Evolutionary conservation across 805 yeast species (phyloP), one percentile per base, ranked within the genome.

Genomic region (Yamadazyma olivae): DNA sequence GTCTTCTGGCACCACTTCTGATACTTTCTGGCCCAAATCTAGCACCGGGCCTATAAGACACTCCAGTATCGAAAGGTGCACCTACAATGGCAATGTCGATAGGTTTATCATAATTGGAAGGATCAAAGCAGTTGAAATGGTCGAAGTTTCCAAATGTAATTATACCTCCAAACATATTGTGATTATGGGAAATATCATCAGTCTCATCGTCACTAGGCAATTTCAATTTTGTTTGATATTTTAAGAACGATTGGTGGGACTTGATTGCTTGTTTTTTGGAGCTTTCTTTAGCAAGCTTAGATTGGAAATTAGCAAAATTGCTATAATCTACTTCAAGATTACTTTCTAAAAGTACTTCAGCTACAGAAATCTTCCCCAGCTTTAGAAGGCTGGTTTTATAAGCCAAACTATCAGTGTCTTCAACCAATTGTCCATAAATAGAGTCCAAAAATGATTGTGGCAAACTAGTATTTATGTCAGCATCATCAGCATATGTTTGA

Each of bases 21-120:
- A 75, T 67, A 1, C 74, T 71, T 45, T 71, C 74, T 1, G 81
- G 81, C 1, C 81, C 82, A 52, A 77, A 76, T 23, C 81, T 52
- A 4, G 81, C 79, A 3, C 81, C 81, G 0, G 81, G 79, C 13
- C 77, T 53, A 48, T 61, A 77, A 0, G 78, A 68, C 1, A 70
- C 74, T 1, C 80, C 79, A 0, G 79, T 71, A 46, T 77, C 82
- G 41, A 74, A 77, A 0, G 80, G 81, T 1, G 80, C 79, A 2
- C 81, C 81, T 9, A 75, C 70, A 18, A 77, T 68, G 3, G 81
- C 81, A 27, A 77, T 68, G 45, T 77, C 82, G 20, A 65, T 37
- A 4, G 33, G 22, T 3, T 40, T 32, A 5, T 17, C 27, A 6
- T 30, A 19, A 4, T 15, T 14, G 6, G 33, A 27, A 12, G 36